phyloP scores from a whole-genome alignment of 805 yeast species.

The Blastobotrys robertii region DNA sequence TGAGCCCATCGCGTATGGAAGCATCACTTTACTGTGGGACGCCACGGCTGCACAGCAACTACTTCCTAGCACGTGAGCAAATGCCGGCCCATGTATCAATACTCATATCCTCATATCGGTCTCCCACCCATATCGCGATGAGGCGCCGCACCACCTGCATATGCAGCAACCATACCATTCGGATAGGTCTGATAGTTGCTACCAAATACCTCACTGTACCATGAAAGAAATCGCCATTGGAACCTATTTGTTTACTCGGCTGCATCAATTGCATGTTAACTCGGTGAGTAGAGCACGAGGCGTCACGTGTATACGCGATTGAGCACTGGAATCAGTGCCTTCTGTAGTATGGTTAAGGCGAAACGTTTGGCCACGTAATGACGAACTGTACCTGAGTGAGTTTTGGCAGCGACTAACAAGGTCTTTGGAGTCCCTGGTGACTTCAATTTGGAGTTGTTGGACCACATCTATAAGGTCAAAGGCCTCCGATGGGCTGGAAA shows the following conservation, averaged over 20 bases:
- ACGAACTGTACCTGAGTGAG: neutral
- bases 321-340: too few species aligned
- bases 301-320: too few species aligned
- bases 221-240: conserved; percentile 46
- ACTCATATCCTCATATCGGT: too few species aligned
- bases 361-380: too few species aligned
- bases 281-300: conserved; percentile 16
- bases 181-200: neutral
- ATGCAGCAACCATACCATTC: neutral
- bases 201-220: conserved; percentile 4
- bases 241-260: conserved; percentile 66
- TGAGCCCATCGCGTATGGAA: too few species aligned
- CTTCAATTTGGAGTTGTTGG: conserved; percentile 50
- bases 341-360: too few species aligned
- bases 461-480: conserved; percentile 47
- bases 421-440: conserved; percentile 56
- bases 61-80: too few species aligned
- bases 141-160: too few species aligned
- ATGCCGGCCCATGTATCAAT: too few species aligned
- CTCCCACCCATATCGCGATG: too few species aligned
- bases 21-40: too few species aligned
- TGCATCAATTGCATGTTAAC: conserved; percentile 58
- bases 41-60: too few species aligned
- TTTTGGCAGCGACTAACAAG: conserved; percentile 3
- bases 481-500: conserved; percentile 82